Conservation (phyloP, 1,284 basidiomycete species). For the Ganoderma leucocontextum region DNA sequence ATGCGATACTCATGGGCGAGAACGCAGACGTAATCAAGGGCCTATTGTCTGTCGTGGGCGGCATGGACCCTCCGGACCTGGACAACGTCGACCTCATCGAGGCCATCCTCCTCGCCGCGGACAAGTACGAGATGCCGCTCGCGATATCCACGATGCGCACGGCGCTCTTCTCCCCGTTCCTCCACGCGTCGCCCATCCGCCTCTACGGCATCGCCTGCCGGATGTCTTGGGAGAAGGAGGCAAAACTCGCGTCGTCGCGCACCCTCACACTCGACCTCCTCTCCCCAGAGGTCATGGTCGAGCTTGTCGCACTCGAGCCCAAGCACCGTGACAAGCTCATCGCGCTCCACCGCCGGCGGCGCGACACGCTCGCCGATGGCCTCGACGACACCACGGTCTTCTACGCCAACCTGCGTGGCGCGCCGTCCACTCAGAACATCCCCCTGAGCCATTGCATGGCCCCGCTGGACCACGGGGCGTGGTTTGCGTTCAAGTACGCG, state of each 20-base stretch:
- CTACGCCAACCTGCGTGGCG: conserved; percentile 30
- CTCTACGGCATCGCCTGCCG: conserved; percentile 62
- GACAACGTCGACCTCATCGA: conserved; percentile 58
- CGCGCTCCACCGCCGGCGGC: conserved; percentile 34
- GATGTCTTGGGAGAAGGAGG: conserved; percentile 61
- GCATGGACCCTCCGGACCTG: conserved; percentile 56
- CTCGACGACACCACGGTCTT: conserved; percentile 34
- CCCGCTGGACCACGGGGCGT: conserved; percentile 20
- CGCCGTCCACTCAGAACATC: conserved; percentile 10
- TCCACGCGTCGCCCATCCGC: conserved; percentile 54
- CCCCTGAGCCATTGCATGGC: conserved; percentile 7
- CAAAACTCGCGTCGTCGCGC: conserved; percentile 55
- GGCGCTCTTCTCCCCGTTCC: conserved; percentile 53
- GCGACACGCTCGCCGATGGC: conserved; percentile 28
- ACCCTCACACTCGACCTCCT: conserved; percentile 51
- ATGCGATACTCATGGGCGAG: conserved; percentile 18
- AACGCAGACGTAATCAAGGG: conserved; percentile 50
- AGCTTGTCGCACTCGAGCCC: conserved; percentile 32
- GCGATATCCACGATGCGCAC: conserved; percentile 60
- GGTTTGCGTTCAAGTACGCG: conserved; percentile 33
- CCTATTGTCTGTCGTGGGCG: conserved; percentile 64
- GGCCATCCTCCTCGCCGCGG: conserved; percentile 59
- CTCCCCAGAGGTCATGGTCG: conserved; percentile 40
- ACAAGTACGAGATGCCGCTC: conserved; percentile 72
- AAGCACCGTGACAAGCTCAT: conserved; percentile 32